These are phyloP conservation scores for Serendipita vermifera DNA, from an alignment of 768 basidiomycete species.

Conservation along the genomic window DNA sequence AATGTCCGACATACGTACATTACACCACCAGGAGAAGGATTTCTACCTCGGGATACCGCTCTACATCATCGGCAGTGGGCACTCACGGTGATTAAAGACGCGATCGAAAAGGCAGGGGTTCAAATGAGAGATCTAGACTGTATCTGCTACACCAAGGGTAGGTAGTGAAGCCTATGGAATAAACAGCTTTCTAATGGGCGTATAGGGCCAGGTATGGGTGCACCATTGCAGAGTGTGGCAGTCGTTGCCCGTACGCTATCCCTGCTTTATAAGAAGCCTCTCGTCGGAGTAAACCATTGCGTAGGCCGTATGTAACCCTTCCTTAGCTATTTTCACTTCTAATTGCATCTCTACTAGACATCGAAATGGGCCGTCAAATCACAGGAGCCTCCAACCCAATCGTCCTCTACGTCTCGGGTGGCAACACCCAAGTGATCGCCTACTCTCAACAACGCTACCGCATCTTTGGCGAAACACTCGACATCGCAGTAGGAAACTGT, in stretches of 20 bases:
- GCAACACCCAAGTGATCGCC: constrained; percentile 98
- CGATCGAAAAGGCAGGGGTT: constrained; percentile 51
- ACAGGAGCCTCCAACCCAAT: constrained; percentile 92
- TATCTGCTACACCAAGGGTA: constrained; percentile 95
- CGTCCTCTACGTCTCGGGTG: constrained; percentile 95
- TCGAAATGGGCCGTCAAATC: constrained; percentile 95
- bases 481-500: constrained; percentile 99
- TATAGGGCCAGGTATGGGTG: constrained; percentile 99
- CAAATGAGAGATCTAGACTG: constrained; percentile 75
- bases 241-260: constrained; percentile 85
- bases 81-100: constrained; percentile 64
- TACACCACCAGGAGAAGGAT: constrained; percentile 95
- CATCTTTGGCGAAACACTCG: constrained; percentile 96
- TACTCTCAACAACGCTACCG: constrained; percentile 96
- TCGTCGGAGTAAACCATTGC: constrained; percentile 98
- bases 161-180: constrained; percentile 12
- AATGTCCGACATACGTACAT: constrained; percentile 98
- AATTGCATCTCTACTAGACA: constrained; percentile 43
- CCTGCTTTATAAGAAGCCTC: constrained; percentile 75
- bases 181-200: not conserved
- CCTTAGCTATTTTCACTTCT: constrained; percentile 13
- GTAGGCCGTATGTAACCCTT: constrained; percentile 65
- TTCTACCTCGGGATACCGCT: constrained; percentile 90
- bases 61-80: constrained; percentile 93
- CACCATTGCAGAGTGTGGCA: constrained; percentile 88